Base-by-base conservation (phyloP, 176 grass and related monocot genomes). In the Tuctoria greenei region DNA sequence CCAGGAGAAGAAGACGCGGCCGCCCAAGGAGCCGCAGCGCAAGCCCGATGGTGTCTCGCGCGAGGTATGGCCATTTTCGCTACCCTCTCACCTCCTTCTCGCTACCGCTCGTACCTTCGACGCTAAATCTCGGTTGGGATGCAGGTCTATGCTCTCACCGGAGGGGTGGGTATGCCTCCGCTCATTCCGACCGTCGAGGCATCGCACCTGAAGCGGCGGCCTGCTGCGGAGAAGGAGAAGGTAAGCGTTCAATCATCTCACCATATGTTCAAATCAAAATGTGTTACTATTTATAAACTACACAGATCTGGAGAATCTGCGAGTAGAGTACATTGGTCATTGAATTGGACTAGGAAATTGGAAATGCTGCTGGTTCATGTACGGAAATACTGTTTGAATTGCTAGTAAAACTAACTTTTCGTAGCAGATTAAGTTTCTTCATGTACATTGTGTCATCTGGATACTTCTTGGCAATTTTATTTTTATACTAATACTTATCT, bases 11-110 rank as follows among this genome's bases (percentile, higher is more conserved):
- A 95, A 95, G 70, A 28, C 84, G 61, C 86, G 95, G 28, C 6
- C 87, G 52, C 87, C 92, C 71, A 99, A 94, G 89, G 95, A 99
- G 43, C 81, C 91, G 21, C 95, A 99, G 89, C 88, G 91, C 52
- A 92, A 90, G 83, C 95, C 95, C 55, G 95, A 99, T 95, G 95
- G 95, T 25, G 88, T 99, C 37, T 89, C 84, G 46, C 89, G 89
- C n/a, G 91, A 99, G 87, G 91, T 93, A 86, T 18, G 21, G 4
- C 60, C 6, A 17, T 57, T 50, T 3, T 31, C 61, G 15, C 4
- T 40, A 10, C 40, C 76, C 13, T 18, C 66, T 55, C 38, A 10
- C 59, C 13, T 31, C 15, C 37, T 76, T 3, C 21, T 61, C 27
- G 28, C 21, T 11, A 31, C 11, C 16, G 58, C 12, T 8, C 56